Base-by-base conservation (phyloP, 805 yeast species). In the Suhomyces sp. region DNA sequence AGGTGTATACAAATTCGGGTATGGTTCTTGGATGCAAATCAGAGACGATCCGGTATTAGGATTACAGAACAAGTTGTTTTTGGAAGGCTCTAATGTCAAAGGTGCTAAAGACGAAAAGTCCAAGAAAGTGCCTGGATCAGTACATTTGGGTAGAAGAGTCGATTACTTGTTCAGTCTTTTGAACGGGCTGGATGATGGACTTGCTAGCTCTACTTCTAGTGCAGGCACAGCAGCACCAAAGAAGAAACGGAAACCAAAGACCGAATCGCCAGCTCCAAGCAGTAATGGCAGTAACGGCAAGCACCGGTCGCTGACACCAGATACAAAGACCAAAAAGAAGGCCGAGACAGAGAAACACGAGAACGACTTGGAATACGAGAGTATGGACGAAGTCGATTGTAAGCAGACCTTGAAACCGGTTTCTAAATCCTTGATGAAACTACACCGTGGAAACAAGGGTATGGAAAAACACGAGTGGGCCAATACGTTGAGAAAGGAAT, bases 21-120 rank as follows among this genome's bases (percentile, higher is more conserved):
- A 90, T 67, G 98, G 98, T 15, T 85, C 97, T 1, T 94, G 99
- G 99, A 66, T 80, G 2, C 92, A 88, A 63, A 92, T 94, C 44
- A 79, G 99, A 64, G 99, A 94, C 71, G 99, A 94, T 70, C 98
- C 99, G 1, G 79, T 89, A 48, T 77, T 94, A 53, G 92, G 91
- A 9, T 75, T 94, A 54, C 87, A 89, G 55, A 89, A 90, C 59
- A 94, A 90, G 73, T 72, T 94, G 58, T 94, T 83, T 62, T 76
- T 94, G 60, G 86, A 81, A 50, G 56, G 58, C 15, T 43, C 60
- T 19, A 53, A 61, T 44, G 50, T 47, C 3, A 57, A 56, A 46
- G 60, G 47, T 4, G 51, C 53, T 13, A 57, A 60, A 44, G 57
- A 60, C 37, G 60, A 67, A 40, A 65, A 67, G 44, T 58, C 75